Evolutionary conservation across 345 rosid genomes (phyloP).

Genomic region (Lepidium sativum): DNA sequence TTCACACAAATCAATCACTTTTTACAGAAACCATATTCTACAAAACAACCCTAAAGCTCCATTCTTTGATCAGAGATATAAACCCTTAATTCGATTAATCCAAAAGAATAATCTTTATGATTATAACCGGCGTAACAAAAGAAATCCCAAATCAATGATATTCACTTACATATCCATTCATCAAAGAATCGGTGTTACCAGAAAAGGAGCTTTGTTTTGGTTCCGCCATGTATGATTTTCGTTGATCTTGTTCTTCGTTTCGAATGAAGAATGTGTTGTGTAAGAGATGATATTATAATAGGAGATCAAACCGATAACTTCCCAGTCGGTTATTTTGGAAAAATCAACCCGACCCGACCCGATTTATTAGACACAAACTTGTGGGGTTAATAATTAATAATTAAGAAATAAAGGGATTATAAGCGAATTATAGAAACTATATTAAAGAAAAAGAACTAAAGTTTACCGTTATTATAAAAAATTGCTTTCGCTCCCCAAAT

Average conservation of each 20-base stretch:
- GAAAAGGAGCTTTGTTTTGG: conserved; percentile 12
- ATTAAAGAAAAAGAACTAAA: conserved; percentile 3
- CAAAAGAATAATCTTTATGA: background rate
- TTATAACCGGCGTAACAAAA: background rate
- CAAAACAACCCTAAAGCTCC: background rate
- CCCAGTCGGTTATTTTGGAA: background rate
- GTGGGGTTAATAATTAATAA: background rate
- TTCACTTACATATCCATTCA: background rate
- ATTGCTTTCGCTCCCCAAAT: conserved; percentile 17
- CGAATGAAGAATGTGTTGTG: background rate
- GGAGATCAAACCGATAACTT: background rate
- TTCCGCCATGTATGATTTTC: conserved; percentile 16
- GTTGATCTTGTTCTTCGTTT: background rate
- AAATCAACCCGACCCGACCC: background rate
- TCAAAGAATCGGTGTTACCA: background rate
- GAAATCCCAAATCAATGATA: background rate
- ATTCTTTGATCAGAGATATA: background rate
- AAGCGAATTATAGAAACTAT: background rate
- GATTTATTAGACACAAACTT: background rate
- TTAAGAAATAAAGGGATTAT: background rate
- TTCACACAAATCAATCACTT: background rate
- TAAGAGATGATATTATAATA: background rate
- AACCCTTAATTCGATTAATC: background rate
- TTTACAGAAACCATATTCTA: background rate
- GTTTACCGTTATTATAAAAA: too few species aligned